A percentile compares a stretch with the other conserved stretches of the same genome.
Conservation (phyloP, 106 monocot genomes). For the Platanthera zijinensis region DNA sequence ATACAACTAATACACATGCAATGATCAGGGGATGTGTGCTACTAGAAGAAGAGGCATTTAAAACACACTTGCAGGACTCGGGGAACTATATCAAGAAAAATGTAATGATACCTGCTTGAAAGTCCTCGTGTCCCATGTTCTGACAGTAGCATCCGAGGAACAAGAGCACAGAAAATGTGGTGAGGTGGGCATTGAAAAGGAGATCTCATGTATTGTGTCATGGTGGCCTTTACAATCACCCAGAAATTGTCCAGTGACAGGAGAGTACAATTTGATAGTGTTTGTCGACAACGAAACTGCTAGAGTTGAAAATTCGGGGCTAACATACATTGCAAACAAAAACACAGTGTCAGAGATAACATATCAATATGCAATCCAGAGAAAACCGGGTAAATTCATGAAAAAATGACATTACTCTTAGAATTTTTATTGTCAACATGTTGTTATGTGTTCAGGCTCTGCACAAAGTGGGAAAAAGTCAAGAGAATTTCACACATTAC, state of each 20-base stretch:
- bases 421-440: too few species aligned
- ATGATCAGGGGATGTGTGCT: background rate
- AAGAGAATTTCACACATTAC: too few species aligned
- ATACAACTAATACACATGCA: background rate
- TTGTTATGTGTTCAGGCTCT: too few species aligned
- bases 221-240: conserved; percentile 81
- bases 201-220: conserved; percentile 69
- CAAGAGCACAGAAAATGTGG: conserved; percentile 67
- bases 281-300: conserved; percentile 86
- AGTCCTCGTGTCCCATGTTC: conserved; percentile 82
- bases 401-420: background rate
- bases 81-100: background rate
- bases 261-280: conserved; percentile 79
- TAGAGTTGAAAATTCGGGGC: conserved; percentile 62
- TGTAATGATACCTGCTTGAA: conserved; percentile 60
- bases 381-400: background rate
- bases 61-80: background rate
- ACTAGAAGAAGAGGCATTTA: background rate
- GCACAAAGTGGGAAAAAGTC: too few species aligned
- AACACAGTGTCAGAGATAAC: background rate
- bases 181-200: conserved; percentile 49
- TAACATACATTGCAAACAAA: conserved; percentile 19
- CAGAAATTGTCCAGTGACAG: conserved; percentile 67
- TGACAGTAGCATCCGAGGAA: conserved; percentile 83
- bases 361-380: background rate